These are phyloP conservation scores for Echites panduratus DNA, from an alignment of 257 asterid genomes.

Conservation along the genomic window DNA sequence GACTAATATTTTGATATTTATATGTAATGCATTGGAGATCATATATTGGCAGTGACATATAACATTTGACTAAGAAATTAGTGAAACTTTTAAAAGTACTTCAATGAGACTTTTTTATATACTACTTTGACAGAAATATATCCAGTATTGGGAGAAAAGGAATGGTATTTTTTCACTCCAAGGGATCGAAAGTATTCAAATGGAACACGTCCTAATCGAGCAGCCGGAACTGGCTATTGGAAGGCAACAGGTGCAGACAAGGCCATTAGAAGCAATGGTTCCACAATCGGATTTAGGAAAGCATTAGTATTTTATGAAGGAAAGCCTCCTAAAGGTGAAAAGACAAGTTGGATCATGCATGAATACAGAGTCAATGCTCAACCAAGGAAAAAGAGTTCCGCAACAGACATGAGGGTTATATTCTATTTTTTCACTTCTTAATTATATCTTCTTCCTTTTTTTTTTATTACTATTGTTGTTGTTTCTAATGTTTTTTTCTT, in stretches of 20 bases:
- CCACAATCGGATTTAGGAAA: slow-evolving; percentile 1
- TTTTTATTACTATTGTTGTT: not conserved
- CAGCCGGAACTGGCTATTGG: slow-evolving; percentile 17
- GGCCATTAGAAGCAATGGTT: not conserved
- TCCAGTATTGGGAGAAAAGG: not conserved
- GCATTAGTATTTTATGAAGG: slow-evolving; percentile 16
- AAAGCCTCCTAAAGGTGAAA: slow-evolving; percentile 7
- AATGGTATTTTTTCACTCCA: slow-evolving; percentile 15
- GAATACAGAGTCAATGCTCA: slow-evolving; percentile 3
- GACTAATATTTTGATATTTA: too few species aligned
- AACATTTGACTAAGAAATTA: too few species aligned
- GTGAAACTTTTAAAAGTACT: too few species aligned
- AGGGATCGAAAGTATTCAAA: slow-evolving; percentile 11
- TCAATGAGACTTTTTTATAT: too few species aligned
- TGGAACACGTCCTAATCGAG: slow-evolving; percentile 15
- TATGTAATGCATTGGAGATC: too few species aligned
- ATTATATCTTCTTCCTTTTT: not conserved
- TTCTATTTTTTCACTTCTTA: not conserved
- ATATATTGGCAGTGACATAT: too few species aligned
- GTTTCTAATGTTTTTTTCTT: not conserved
- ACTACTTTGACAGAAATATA: not conserved
- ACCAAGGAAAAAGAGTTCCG: not conserved
- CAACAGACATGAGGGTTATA: slow-evolving; percentile 7
- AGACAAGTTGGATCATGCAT: slow-evolving; percentile 20
- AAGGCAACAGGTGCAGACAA: slow-evolving; percentile 17